Base-by-base conservation (phyloP, 257 asterid species). In the Osmanthus fragrans region DNA sequence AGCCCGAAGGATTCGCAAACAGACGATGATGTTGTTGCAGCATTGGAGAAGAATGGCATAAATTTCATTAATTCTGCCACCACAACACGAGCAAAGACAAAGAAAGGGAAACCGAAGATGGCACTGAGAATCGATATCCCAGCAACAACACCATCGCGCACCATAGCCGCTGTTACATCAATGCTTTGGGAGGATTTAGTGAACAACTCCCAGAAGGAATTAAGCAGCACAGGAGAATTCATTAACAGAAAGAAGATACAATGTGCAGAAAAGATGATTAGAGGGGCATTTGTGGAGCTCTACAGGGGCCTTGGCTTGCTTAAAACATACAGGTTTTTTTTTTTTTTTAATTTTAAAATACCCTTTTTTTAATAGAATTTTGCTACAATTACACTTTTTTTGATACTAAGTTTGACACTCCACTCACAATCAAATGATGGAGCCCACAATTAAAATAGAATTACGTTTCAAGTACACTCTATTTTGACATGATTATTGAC, bases 211-310 rank as follows among this genome's bases (percentile, higher is more conserved):
- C 89, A 88, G 79, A 95, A 91, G 74, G 90, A 84, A 23, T 87
- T 87, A 16, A 90, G 92, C 11, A 54, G 92, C 25, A 54, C 23
- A 34, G 88, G 87, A 33, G 97, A 91, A 23, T 76, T 73, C 60
- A 81, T 90, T 42, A 90, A 87, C 76, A 76, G 90, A 15, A 89
- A 86, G 86, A 92, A 96, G 82, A 88, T 93, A 7, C 97, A 96
- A 73, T 87, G 89, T 78, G 97, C 98, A 39, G 96, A 93, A 58
- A 96, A 96, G 84, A 93, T 92, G 99, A 92, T 96, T 58, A 79
- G 99, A 82, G 90, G 94, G 73, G 98, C 95, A 37, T 93, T 90
- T 90, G 96, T 96, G 60, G 99, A 96, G 77, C 94, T 96, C 51
- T 92, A 93, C 49, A 85, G 92, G 64, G 99, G 98, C 77, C 97